Evolutionary conservation across 192 early-diverging fungal genomes (phyloP), one percentile per base, ranked within the genome.

Genomic region (Podila epicladia): DNA sequence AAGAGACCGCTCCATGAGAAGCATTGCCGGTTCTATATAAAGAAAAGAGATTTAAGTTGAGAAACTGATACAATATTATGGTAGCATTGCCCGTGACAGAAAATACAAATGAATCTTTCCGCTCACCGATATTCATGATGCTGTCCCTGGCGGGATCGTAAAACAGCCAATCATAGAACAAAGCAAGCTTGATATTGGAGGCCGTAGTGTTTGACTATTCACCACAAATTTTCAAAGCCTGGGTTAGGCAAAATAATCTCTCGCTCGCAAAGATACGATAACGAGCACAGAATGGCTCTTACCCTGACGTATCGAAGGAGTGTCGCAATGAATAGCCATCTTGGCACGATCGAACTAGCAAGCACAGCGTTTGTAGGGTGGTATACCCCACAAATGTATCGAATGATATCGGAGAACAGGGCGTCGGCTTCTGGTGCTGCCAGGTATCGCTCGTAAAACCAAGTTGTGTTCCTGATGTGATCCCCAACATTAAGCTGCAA

Each of bases 101-200:
- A 6, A 9, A 15, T 51, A 1, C 13, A 51, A 15, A 15, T n/a
- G 1, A 7, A 8, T 53, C 22, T 5, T 41, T 49, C 17, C 26
- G 24, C 61, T 51, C 85, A 86, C 88, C 88, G 49, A 91, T 89
- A 51, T 83, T 83, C 94, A 95, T 95, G 32, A 95, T 90, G 64
- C 84, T 92, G 61, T 94, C 93, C n/a, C 63, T 66, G 13, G 61
- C n/a, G 7, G 91, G 85, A 28, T 88, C 86, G 65, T 88, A 95
- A 58, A 91, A 93, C 22, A 95, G 73, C 94, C 94, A 95, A 72
- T 95, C 94, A 62, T 89, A 93, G 58, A 93, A 91, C 38, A 95
- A 67, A 13, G 94, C 93, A 22, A 93, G 83, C 51, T 94, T 94
- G 49, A 89, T 89, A 65, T 91, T 90, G 19, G 90, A 82, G 5